Base-by-base conservation (phyloP, 768 basidiomycete genomes). In the Leccinum truebloodii region DNA sequence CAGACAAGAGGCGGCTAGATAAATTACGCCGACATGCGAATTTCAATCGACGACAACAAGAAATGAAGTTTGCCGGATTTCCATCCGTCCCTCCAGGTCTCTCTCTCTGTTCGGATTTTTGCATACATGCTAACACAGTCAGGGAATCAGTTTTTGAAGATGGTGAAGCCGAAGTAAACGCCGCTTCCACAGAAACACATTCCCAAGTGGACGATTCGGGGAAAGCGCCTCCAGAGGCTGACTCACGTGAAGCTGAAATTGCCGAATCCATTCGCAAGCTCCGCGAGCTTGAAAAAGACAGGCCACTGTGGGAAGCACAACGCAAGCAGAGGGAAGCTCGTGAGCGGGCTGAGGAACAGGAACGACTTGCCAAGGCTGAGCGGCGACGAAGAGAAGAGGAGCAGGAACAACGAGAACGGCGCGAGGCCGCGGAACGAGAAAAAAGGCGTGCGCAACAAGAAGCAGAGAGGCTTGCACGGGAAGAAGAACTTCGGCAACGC, bases 251-350 rank as follows among this genome's bases (percentile, higher is more conserved):
- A 49, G 78, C 78, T 14, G 75, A 75, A 28, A 83, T 90, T 60
- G 84, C 80, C 20, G 85, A 88, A 68, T 88, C 88, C 4, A 81
- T 84, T 48, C 80, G 83, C 46, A 90, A 89, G 67, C 76, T 89
- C 41, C 85, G 83, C 6, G 86, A 90, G 63, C 81, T 90, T 3
- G 87, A 89, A 66, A 77, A 75, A 50, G 87, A 89, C 71, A 70
- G 80, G 20, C 87, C 86, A 0, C 60, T 86, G 10, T 88, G 85
- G 85, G 85, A 88, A 65, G 79, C 77, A 63, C 77, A 77, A 37
- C 83, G 82, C 10, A 79, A 74, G 54, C 76, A 75, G 65, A 78
- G 85, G 20, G 75, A 74, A 58, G 72, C 72, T 53, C 76, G 67
- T 24, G 83, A 85, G 61, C 69, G 64, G 55, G 72, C 73, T 30